Evolutionary conservation across 805 yeast genomes (phyloP).

Genomic region (Candida multigemmis): DNA sequence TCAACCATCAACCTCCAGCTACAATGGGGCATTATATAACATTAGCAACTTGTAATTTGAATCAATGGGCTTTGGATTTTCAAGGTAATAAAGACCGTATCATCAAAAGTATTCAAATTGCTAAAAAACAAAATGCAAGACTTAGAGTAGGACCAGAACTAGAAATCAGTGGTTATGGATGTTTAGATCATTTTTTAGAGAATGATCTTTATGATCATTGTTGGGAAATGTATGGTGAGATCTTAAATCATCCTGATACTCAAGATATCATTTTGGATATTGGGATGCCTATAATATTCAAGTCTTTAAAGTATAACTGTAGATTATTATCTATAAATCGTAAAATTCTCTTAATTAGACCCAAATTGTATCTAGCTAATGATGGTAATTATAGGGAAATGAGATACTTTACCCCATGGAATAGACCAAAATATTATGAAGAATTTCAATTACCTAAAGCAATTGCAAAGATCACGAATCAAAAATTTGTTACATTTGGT

Average conservation of each 20-base stretch:
- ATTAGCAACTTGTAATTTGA: constrained; percentile 86
- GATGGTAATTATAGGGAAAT: constrained; percentile 98
- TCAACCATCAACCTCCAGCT: neutral
- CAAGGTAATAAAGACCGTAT: constrained; percentile 95
- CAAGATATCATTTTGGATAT: constrained; percentile 76
- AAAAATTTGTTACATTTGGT: constrained; percentile 67
- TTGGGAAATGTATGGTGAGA: constrained; percentile 89
- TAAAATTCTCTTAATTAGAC: constrained; percentile 75
- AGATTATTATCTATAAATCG: constrained; percentile 77
- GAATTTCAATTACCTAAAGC: constrained; percentile 60
- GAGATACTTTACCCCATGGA: constrained; percentile 96
- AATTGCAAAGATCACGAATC: constrained; percentile 60
- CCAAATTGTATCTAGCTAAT: constrained; percentile 88
- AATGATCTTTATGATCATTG: constrained; percentile 81
- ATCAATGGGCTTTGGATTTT: constrained; percentile 98
- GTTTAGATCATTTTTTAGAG: constrained; percentile 89
- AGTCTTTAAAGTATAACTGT: constrained; percentile 85
- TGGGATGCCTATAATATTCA: constrained; percentile 91
- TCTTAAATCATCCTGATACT: constrained; percentile 58
- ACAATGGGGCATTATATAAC: constrained; percentile 82
- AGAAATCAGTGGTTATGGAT: constrained; percentile 91
- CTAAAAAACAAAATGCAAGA: constrained; percentile 67
- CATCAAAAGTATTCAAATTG: constrained; percentile 64
- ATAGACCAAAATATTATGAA: constrained; percentile 68
- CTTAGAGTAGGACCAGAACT: constrained; percentile 96